Percentiles rank a stretch among this genome's conserved stretches.
Evolutionary conservation across 1,284 basidiomycete species (phyloP).

Genomic region (Inonotus obliquus): DNA sequence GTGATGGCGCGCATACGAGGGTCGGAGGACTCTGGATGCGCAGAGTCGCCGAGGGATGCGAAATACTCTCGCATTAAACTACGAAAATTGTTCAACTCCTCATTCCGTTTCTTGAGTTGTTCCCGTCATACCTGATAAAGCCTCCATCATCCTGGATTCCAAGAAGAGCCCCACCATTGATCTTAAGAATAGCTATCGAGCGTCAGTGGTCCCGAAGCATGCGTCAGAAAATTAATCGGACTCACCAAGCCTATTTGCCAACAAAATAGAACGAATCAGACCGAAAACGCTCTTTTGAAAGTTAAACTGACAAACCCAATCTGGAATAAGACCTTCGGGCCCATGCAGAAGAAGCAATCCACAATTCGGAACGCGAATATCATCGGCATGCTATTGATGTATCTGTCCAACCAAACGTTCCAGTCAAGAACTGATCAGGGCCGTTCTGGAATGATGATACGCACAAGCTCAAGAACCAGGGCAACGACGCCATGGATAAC

Average conservation of each 20-base stretch:
- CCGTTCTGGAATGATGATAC: conserved; percentile 27
- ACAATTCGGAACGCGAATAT: conserved; percentile 98
- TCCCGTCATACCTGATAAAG: conserved; percentile 76
- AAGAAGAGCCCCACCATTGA: conserved; percentile 94
- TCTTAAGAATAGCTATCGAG: conserved; percentile 92
- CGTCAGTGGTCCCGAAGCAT: not conserved
- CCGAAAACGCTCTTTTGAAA: not conserved
- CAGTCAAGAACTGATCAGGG: not conserved
- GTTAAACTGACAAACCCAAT: conserved; percentile 63
- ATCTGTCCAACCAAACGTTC: conserved; percentile 43
- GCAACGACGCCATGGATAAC: conserved; percentile 92
- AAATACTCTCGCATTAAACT: conserved; percentile 96
- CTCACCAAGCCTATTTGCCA: conserved; percentile 23
- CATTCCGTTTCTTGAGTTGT: not conserved
- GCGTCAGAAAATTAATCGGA: not conserved
- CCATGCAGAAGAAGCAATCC: conserved; percentile 99
- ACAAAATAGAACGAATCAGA: not conserved
- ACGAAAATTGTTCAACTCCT: conserved; percentile 2
- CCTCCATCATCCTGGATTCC: conserved; percentile 96
- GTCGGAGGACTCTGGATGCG: conserved; percentile 87
- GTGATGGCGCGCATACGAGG: conserved; percentile 93
- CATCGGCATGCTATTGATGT: conserved; percentile 99
- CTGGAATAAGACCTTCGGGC: conserved; percentile 97
- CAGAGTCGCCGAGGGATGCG: conserved; percentile 88
- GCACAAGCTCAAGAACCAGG: conserved; percentile 95